These are phyloP conservation scores for Biancaea sappan DNA, from an alignment of 306 rosid genomes.

Conservation along the genomic window DNA sequence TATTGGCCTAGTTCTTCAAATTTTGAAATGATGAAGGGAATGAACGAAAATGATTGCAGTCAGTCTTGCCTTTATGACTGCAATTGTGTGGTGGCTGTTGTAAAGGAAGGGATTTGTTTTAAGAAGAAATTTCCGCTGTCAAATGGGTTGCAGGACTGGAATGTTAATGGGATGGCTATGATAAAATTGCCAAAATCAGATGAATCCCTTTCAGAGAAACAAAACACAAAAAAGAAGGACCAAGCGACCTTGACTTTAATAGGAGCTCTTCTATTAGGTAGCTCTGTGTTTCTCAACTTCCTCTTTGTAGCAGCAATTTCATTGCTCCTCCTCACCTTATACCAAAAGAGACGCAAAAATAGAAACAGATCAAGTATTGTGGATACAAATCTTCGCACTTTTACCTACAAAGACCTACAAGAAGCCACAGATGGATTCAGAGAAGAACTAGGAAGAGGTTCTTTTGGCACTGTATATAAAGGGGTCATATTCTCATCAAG, in stretches of 20 bases:
- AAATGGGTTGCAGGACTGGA: conserved; percentile 37
- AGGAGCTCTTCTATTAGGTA: conserved; percentile 34
- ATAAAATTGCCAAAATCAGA: conserved; percentile 5
- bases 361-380: not conserved
- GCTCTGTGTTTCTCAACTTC: conserved; percentile 33
- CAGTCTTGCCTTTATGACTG: conserved; percentile 41
- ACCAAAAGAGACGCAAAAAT: conserved; percentile 1
- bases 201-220: not conserved
- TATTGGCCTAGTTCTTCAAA: conserved; percentile 44
- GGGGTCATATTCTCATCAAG: conserved; percentile 30
- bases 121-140: conserved; percentile 55
- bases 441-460: conserved; percentile 30
- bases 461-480: conserved; percentile 39
- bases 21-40: not conserved
- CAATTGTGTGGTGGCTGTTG: conserved; percentile 39
- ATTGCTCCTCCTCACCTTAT: conserved; percentile 13
- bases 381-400: conserved; percentile 4
- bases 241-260: conserved; percentile 10
- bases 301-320: conserved; percentile 18
- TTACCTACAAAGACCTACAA: conserved; percentile 17
- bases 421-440: conserved; percentile 39
- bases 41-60: conserved; percentile 28
- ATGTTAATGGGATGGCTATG: conserved; percentile 2
- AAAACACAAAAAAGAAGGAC: not conserved
- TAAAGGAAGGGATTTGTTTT: conserved; percentile 31